Base-by-base conservation (phyloP, 352 stramenopile species). In the Phytopythium delawarense region DNA sequence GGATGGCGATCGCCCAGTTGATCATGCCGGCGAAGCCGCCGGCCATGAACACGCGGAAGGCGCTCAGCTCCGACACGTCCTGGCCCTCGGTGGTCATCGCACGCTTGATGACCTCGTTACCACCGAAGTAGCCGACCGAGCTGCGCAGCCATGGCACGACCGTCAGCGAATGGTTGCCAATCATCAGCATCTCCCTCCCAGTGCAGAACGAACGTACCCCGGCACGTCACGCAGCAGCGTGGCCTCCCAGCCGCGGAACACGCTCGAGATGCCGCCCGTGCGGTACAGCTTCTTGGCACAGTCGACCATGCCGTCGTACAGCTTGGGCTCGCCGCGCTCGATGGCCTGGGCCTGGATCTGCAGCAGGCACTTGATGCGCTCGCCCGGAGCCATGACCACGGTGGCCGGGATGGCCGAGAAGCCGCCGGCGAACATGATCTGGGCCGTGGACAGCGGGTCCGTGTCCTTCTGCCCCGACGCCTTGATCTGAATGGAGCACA, bases 341-440 rank as follows among this genome's bases (percentile, higher is more conserved):
- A 95, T 77, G 9, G 84, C 84, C 62, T 93, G 83, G 30, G 87
- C 80, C 69, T 99, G 95, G 61, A 98, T 97, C 81, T 94, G 85
- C 21, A 91, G 80, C 61, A 99, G 73, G 62, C 94, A 98, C 85
- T 99, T 99, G 72, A 99, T 97, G 55, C 97, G 81, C 81, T 99
- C 97, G 52, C 89, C 94, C 20, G 97, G 97, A 18, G 96, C 91
- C 94, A 98, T 99, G 58, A 99, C 71, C 44, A 92, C 80, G 42
- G 88, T 96, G 25, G 88, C 79, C 4, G 89, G 89, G 58, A 97
- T 90, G 45, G 89, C 89, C 30, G 88, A 96, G 75, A 97, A 97
- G 21, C 88, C 89, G 59, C 89, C 89, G 34, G 89, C 89, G 70
- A 96, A 95, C 81, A 94, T 94, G 68, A 96, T 89, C 71, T 96